These are phyloP conservation scores for Astragalus membranaceus DNA, from an alignment of 306 rosid species.

Conservation along the genomic window DNA sequence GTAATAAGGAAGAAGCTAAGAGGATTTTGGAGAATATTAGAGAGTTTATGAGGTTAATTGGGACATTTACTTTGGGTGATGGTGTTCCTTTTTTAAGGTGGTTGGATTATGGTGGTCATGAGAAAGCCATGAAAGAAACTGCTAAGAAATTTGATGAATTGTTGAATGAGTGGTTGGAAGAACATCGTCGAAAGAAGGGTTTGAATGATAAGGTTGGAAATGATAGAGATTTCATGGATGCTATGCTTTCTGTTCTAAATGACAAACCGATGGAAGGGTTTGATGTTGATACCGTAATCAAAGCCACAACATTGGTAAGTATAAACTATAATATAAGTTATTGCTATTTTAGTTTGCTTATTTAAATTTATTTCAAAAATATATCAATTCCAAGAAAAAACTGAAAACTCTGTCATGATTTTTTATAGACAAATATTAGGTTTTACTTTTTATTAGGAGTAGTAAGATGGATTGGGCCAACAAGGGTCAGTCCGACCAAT, in stretches of 20 bases:
- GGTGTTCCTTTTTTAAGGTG: constrained; percentile 18
- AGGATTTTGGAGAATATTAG: neutral
- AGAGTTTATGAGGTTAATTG: constrained; percentile 13
- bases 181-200: constrained; percentile 12
- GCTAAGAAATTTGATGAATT: constrained; percentile 18
- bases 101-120: constrained; percentile 32
- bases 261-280: neutral
- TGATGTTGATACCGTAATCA: constrained; percentile 16
- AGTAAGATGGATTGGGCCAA: too few species aligned
- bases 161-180: constrained; percentile 28
- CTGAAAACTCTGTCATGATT: too few species aligned
- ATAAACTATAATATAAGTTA: neutral
- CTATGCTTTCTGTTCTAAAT: constrained; percentile 9
- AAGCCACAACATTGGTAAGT: constrained; percentile 23
- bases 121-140: constrained; percentile 20
- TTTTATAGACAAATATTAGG: too few species aligned
- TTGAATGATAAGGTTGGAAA: neutral
- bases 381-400: too few species aligned
- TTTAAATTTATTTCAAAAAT: too few species aligned
- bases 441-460: too few species aligned
- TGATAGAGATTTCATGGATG: constrained; percentile 20
- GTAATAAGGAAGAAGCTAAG: neutral
- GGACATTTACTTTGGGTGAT: constrained; percentile 17
- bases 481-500: too few species aligned
- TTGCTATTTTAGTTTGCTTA: too few species aligned